A percentile compares a stretch with the other conserved stretches of the same genome.
phyloP scores from a whole-genome alignment of 192 early-diverging fungal species.

The Podila clonocystis region DNA sequence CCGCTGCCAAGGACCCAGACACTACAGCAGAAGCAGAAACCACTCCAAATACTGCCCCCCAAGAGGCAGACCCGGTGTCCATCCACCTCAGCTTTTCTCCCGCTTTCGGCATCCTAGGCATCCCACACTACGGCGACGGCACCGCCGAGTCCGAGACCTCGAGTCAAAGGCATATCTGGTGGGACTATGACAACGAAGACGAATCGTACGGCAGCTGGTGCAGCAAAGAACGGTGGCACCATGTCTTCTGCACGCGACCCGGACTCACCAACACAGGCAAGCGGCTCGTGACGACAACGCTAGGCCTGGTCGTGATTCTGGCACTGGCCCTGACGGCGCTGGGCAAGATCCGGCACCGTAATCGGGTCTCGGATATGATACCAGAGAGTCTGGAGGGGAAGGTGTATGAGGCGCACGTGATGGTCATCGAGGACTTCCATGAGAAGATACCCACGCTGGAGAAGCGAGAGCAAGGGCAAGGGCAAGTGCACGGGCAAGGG shows the following conservation, averaged over 20 bases:
- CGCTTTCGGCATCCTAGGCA: conserved; percentile 12
- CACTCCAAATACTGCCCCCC: background rate
- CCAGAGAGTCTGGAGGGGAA: conserved; percentile 14
- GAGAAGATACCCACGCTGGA: background rate
- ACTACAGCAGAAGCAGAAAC: background rate
- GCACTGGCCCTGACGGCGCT: conserved; percentile 30
- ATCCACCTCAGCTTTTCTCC: background rate
- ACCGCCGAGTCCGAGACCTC: conserved; percentile 11
- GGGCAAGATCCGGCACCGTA: conserved; percentile 10
- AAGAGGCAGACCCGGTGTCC: background rate
- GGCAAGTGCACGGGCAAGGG: background rate
- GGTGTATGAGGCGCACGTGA: conserved; percentile 31
- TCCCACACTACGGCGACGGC: conserved; percentile 1
- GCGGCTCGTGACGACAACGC: background rate
- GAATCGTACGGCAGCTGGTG: background rate
- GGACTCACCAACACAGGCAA: conserved; percentile 12
- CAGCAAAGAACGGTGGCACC: conserved; percentile 11
- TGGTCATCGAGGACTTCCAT: conserved; percentile 26
- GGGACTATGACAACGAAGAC: conserved; percentile 10
- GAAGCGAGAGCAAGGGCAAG: background rate
- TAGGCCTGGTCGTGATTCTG: conserved; percentile 28
- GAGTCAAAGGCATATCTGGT: conserved; percentile 12
- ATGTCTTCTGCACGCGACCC: conserved; percentile 1
- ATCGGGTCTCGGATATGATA: conserved; percentile 27
- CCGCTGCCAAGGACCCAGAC: background rate